Conservation (phyloP, 1,139 yeast species). For the Candida pseudocylindracea region DNA sequence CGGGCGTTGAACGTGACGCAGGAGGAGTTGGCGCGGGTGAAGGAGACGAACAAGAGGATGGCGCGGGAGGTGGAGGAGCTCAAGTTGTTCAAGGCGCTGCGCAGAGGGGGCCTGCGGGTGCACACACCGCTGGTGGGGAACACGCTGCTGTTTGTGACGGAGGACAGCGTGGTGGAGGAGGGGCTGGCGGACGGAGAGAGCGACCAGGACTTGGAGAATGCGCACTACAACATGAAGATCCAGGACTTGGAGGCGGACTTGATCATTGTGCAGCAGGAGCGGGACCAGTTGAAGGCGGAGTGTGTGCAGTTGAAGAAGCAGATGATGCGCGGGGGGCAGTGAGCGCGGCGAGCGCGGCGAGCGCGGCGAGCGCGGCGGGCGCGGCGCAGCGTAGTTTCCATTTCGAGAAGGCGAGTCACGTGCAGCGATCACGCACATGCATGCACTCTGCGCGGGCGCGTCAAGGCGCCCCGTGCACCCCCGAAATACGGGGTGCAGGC, state of each 20-base stretch:
- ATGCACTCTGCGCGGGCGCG: no score
- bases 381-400: no score
- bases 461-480: no score
- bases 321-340: slow-evolving; percentile 5
- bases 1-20: slow-evolving; percentile 57
- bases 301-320: slow-evolving; percentile 38
- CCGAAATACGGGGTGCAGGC: no score
- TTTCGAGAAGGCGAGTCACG: no score
- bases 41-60: slow-evolving; percentile 29
- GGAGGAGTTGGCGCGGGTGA: slow-evolving; percentile 41
- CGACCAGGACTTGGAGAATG: slow-evolving; percentile 20
- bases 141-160: not conserved
- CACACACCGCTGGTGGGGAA: not conserved
- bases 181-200: not conserved
- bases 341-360: no score
- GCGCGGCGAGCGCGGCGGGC: no score
- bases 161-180: not conserved
- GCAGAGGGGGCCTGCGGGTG: not conserved
- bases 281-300: slow-evolving; percentile 55
- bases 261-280: slow-evolving; percentile 59
- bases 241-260: slow-evolving; percentile 74
- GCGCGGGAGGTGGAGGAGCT: slow-evolving; percentile 50
- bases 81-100: slow-evolving; percentile 21
- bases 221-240: slow-evolving; percentile 55
- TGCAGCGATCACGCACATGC: no score